Evolutionary conservation across 208 protist genomes (phyloP), one percentile per base, ranked within the genome.

Genomic region (Willaertia magna): DNA sequence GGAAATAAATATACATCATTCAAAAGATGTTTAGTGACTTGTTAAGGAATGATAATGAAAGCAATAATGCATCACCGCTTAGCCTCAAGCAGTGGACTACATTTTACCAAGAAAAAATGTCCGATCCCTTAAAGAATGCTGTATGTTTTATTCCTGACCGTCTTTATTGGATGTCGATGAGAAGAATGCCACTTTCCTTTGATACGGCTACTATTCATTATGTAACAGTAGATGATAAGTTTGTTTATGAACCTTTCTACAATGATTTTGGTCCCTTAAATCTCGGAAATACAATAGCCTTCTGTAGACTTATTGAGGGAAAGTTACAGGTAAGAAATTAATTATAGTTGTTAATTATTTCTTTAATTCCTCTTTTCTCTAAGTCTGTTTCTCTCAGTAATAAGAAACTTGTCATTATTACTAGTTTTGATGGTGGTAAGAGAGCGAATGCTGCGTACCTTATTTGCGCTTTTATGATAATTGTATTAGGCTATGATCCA

Each of bases 251-350:
- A 34, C 90, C 92, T 14, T 97, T 96, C 87, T 96, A 94, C 86
- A 93, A 92, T 2, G 96, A 98, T 87, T 98, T 97, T 90, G 96
- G 96, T 0, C 96, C 95, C 34, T 88, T 97, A 3, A 94, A 96
- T 81, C 79, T 97, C 40, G 89, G 90, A 85, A 91, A 90, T 86
- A 84, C 94, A 11, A 89, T 93, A 11, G 87, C 90, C 34, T 94
- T 95, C 52, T 94, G 92, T 22, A 88, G 90, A 9, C 88, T 92
- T 43, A 74, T 97, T 39, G 75, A 90, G 6, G 9, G 11, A 20
- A 92, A 88, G 84, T 55, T 91, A 40, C 52, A 86, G 48, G 79
- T 86, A 82, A 16, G 39, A 79, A n/a, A n/a, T n/a, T n/a, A n/a
- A n/a, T n/a, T n/a, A n/a, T n/a, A n/a, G n/a, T n/a, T n/a, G n/a